These are phyloP conservation scores for Cymbopogon flexuosus DNA, from an alignment of 202 grass and related monocot species.

Conservation along the genomic window DNA sequence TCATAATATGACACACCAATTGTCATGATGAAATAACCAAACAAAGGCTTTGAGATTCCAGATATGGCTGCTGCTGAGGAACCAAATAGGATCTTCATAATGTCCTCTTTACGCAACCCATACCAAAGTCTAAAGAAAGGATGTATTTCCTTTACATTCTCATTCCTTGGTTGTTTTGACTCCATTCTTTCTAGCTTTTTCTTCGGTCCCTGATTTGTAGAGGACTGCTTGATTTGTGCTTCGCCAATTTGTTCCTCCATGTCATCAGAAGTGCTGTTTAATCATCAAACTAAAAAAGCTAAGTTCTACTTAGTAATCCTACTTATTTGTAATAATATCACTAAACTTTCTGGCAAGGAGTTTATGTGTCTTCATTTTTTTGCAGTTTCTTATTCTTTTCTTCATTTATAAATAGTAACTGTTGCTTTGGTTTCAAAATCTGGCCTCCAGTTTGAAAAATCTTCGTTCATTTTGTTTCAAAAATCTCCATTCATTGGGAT, in stretches of 20 bases:
- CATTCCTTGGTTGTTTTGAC: slow-evolving; percentile 19
- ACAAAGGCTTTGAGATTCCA: slow-evolving; percentile 59
- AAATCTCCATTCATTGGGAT: neutral
- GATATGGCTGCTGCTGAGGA: slow-evolving; percentile 59
- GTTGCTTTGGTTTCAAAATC: neutral
- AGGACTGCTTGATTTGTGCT: slow-evolving; percentile 17
- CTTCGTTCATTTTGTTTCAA: neutral
- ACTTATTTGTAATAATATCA: slow-evolving; percentile 20
- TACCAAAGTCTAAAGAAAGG: slow-evolving; percentile 54
- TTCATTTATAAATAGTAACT: slow-evolving; percentile 10
- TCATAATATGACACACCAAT: slow-evolving; percentile 55
- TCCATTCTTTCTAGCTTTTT: slow-evolving; percentile 21
- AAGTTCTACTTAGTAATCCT: slow-evolving; percentile 23
- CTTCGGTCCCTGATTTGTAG: slow-evolving; percentile 31
- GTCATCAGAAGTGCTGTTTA: slow-evolving; percentile 39
- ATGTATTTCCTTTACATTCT: slow-evolving; percentile 3
- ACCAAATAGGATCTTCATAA: slow-evolving; percentile 46
- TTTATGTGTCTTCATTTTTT: slow-evolving; percentile 17
- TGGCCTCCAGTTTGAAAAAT: neutral
- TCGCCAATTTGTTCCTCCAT: slow-evolving; percentile 29
- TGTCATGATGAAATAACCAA: slow-evolving; percentile 66
- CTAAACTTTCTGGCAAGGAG: neutral
- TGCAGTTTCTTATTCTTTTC: slow-evolving; percentile 3
- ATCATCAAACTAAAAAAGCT: slow-evolving; percentile 14
- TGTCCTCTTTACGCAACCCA: slow-evolving; percentile 43